Base-by-base conservation (phyloP, 2,329 filamentous ascomycete genomes). In the Plectosphaerella plurivora region DNA sequence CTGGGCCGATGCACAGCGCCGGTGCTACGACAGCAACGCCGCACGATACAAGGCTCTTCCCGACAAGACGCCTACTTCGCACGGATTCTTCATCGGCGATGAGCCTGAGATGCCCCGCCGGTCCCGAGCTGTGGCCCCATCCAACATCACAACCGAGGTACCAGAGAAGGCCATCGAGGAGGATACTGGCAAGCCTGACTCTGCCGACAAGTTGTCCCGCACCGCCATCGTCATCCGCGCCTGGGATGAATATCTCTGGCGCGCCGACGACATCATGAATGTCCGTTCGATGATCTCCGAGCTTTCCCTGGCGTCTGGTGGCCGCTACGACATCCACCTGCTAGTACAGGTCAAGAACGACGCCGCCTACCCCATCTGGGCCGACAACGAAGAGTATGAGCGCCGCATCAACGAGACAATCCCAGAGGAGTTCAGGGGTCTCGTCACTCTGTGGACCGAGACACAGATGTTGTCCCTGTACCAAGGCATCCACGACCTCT, bases 371-470 rank as follows among this genome's bases (percentile, higher is more conserved):
- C 88, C 89, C 9, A 84, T 96, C 61, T 94, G 88, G 86, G 87
- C 88, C 1, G 87, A 90, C 59, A 75, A 84, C 50, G 81, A 83
- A 46, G 77, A 77, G 48, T 97, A 86, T 73, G 76, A 79, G 65
- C 78, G 77, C 63, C 87, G 78, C 53, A 87, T 88, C 65, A 75
- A 82, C 50, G 82, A 87, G 48, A 81, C 82, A 24, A 80, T 93
- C 12, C 89, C 94, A 0, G 78, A 84, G 58, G 94, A 99, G 64
- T 97, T 99, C 71, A 87, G 82, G 59, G 89, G 89, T 46, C 85
- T 99, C 65, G 89, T 89, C 18, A 96, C 89, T 0, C 78, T 97
- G 7, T 99, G 94, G 94, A 94, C 90, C 1, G 91, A 96, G 68
- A 87, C 88, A 22, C 91, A 97, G 69, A 97, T 97, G 91, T 78